These are phyloP conservation scores for Aeschynomene evenia DNA, from an alignment of 306 rosid species.

Conservation along the genomic window DNA sequence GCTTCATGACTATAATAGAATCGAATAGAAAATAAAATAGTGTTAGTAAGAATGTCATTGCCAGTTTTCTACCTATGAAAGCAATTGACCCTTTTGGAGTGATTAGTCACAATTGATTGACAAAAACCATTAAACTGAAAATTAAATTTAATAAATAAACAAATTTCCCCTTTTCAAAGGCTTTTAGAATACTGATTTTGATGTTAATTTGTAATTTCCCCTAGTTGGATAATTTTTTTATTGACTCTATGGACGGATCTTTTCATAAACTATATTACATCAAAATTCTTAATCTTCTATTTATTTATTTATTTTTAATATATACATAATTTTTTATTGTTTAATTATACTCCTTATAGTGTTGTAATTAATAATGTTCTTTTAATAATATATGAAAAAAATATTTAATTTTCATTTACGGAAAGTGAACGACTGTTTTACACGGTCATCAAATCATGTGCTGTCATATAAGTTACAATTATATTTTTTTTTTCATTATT, in stretches of 20 bases:
- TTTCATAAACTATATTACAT: neutral
- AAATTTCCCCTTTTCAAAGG: neutral
- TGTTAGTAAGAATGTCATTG: constrained; percentile 23
- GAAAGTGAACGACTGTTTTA: too few relatives aligned
- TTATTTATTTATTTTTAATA: neutral
- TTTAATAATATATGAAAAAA: too few relatives aligned
- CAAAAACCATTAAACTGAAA: constrained; percentile 28
- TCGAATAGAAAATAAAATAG: neutral
- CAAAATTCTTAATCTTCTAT: neutral
- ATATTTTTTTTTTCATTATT: too few relatives aligned
- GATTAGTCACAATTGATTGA: constrained; percentile 26
- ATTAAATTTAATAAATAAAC: neutral
- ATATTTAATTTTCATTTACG: too few relatives aligned
- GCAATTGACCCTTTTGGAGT: constrained; percentile 22
- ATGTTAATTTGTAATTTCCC: neutral
- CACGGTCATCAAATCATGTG: too few relatives aligned
- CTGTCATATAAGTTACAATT: too few relatives aligned
- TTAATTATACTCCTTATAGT: neutral
- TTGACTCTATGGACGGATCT: neutral
- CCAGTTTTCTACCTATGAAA: constrained; percentile 28
- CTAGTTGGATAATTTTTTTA: neutral
- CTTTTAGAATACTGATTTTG: neutral
- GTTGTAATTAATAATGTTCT: neutral
- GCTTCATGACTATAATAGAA: neutral
- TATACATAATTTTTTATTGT: neutral